Base-by-base conservation (phyloP, 2,329 filamentous ascomycete species). In the Penicillium sp. region DNA sequence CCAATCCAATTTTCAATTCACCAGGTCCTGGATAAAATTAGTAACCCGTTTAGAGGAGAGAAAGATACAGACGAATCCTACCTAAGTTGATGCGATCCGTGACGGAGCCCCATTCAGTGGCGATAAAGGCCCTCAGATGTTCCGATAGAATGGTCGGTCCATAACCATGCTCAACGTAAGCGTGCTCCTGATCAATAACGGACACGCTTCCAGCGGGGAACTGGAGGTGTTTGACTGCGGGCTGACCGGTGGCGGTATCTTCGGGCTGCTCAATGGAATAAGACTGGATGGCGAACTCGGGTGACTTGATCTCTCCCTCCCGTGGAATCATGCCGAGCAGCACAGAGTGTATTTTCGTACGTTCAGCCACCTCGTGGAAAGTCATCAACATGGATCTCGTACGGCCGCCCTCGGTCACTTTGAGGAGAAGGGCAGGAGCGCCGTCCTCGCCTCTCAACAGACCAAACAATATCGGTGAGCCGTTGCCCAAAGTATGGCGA, bases 41-140 rank as follows among this genome's bases (percentile, higher is more conserved):
- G 61, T 36, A 48, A 10, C 7, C 8, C 10, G 19, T 37, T 42
- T 6, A 28, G 42, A 17, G 14, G 17, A 16, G 3, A 42, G 10
- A 12, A n/a, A 41, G 22, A 42, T 14, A 50, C 19, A 54, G 37
- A 22, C 41, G 30, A 19, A 56, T 2, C 75, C 70, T 75, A 79
- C 81, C 79, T 51, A 95, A 80, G 63, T 96, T 96, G 67, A 96
- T 80, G 36, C 91, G 84, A 73, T 97, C 92, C 2, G 89, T 90
- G 16, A 95, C 78, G 40, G 87, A 90, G 46, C 91, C 90, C 62
- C 87, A 85, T 58, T 88, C 84, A 61, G 88, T 90, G 55, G 91
- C 86, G 31, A 90, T 80, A 50, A 95, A 82, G 17, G 95, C 80
- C 28, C 91, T 84, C 58, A 96, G 76, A 63, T 83, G 84, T 66